These are phyloP conservation scores for Linaria vulgaris DNA, from an alignment of 257 asterid species.

Conservation along the genomic window DNA sequence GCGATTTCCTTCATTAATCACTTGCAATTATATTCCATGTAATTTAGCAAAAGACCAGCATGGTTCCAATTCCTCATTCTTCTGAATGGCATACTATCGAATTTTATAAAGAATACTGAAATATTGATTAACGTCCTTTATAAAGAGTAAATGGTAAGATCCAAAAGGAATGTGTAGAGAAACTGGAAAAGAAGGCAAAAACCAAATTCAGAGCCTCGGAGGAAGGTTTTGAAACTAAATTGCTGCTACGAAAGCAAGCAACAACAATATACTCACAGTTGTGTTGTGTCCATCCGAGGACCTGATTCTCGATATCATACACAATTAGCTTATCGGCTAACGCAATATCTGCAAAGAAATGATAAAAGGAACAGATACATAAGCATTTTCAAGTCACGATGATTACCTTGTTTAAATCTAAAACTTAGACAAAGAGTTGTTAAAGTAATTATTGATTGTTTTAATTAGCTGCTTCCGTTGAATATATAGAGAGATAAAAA, in stretches of 20 bases:
- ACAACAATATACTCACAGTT: conserved; percentile 58
- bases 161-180: neutral
- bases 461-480: no score
- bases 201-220: neutral
- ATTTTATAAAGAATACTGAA: neutral
- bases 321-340: conserved; percentile 75
- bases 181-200: neutral
- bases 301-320: conserved; percentile 77
- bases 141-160: neutral
- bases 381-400: neutral
- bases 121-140: neutral
- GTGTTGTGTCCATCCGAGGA: conserved; percentile 75
- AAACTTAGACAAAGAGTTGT: neutral
- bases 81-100: no score
- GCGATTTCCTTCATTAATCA: no score
- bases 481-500: neutral
- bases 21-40: no score
- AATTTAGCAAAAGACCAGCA: no score
- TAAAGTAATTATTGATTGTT: no score
- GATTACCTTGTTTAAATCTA: neutral
- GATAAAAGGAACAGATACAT: neutral
- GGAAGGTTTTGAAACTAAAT: neutral
- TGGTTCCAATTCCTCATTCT: no score
- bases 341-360: conserved; percentile 60
- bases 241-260: neutral